Base-by-base conservation (phyloP, 805 yeast species). In the Metschnikowia reukaufii region DNA sequence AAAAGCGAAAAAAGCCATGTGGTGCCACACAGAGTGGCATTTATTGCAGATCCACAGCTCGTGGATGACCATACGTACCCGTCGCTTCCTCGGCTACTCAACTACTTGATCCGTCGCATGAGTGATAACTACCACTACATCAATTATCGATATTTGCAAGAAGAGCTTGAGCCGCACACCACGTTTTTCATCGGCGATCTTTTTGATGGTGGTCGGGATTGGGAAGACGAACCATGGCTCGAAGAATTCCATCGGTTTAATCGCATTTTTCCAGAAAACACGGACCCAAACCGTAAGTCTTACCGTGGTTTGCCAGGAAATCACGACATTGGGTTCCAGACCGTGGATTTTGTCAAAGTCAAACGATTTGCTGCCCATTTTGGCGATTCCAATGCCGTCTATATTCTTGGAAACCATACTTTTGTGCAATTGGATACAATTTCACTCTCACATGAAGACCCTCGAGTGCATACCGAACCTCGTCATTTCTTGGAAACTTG, bases 311-410 rank as follows among this genome's bases (percentile, higher is more conserved):
- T 78, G 7, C 96, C 97, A 0, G 99, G 99, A 1, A 94, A 94
- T 62, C 99, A 94, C 63, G 99, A 94, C 62, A 88, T 95, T 53
- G 99, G 99, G 0, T 92, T 86, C 67, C 96, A 94, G 23, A 79
- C 83, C 49, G 81, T 94, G 13, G 72, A 81, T 15, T 73, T 75
- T 20, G 65, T 72, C 1, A 81, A 84, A 19, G 66, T 78, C 37
- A 66, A 78, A 30, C 68, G 98, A 54, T 94, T 91, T 65, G 67
- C 77, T 33, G 68, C 83, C 1, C 76, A 72, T 60, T 92, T 89
- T 64, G 99, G 98, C 1, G 81, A 80, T 34, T 70, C 94, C 0
- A 79, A 79, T 56, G 74, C 78, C 13, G 68, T 66, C 13, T 58
- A 76, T 30, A 74, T 78, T n/a, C 55, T 84, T 2, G 86, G 83